Evolutionary conservation across 257 asterid species (phyloP).

Genomic region (Handroanthus guayacan): DNA sequence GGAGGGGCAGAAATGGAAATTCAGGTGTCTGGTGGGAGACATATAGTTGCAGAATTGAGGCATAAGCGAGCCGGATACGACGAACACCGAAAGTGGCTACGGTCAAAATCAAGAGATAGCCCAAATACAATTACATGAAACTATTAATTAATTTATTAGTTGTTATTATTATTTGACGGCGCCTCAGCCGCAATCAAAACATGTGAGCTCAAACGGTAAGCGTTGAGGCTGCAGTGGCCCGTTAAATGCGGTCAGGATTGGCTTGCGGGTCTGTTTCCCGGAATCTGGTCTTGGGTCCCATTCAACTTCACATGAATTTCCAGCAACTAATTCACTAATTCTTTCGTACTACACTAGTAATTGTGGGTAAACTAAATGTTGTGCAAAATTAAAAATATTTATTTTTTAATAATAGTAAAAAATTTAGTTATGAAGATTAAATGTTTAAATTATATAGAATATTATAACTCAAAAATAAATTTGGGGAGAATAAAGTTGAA

Average conservation of each 20-base stretch:
- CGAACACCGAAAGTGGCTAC: conserved; percentile 6
- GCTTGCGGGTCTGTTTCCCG: conserved; percentile 32
- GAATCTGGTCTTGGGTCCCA: conserved; percentile 21
- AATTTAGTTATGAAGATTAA: too few relatives aligned
- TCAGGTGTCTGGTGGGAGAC: not conserved
- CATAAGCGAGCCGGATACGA: not conserved
- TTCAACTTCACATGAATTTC: not conserved
- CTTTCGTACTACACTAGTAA: too few relatives aligned
- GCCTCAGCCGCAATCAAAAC: conserved; percentile 25
- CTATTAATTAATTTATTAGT: too few relatives aligned
- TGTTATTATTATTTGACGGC: too few relatives aligned
- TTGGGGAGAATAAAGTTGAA: too few relatives aligned
- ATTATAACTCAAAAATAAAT: too few relatives aligned
- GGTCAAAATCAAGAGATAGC: not conserved
- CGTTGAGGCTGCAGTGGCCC: conserved; percentile 24
- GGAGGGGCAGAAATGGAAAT: conserved; percentile 12
- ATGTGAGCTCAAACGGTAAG: conserved; percentile 28
- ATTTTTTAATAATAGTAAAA: too few relatives aligned
- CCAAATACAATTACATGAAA: too few relatives aligned
- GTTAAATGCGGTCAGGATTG: conserved; percentile 36
- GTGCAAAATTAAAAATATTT: too few relatives aligned
- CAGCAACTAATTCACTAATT: not conserved
- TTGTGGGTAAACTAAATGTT: too few relatives aligned
- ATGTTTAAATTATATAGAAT: too few relatives aligned
- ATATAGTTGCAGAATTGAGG: not conserved